phyloP scores from a whole-genome alignment of 768 basidiomycete species.

The Leccinum longicurvipes region DNA sequence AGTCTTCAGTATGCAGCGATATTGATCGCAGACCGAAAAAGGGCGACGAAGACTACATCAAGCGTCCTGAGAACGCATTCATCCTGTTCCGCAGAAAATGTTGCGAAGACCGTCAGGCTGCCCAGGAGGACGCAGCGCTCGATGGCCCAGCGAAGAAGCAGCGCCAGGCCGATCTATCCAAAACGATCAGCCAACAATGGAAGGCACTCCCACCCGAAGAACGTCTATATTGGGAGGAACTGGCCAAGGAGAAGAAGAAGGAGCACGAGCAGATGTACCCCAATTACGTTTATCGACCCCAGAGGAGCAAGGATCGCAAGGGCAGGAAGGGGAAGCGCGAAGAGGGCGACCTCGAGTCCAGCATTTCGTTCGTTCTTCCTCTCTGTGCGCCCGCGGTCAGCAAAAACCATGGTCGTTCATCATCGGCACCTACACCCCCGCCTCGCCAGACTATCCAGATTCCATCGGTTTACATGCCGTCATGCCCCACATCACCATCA shows the following conservation, averaged over 20 bases:
- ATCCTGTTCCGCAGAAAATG: slow-evolving; percentile 80
- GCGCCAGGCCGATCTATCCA: slow-evolving; percentile 75
- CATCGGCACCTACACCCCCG: slow-evolving; percentile 61
- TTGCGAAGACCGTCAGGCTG: slow-evolving; percentile 66
- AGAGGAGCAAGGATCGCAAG: slow-evolving; percentile 49
- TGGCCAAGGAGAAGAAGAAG: slow-evolving; percentile 76
- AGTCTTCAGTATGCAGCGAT: slow-evolving; percentile 44
- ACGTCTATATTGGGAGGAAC: slow-evolving; percentile 68
- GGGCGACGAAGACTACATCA: slow-evolving; percentile 82
- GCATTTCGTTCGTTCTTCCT: slow-evolving; percentile 47
- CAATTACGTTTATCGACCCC: slow-evolving; percentile 76
- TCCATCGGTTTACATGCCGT: slow-evolving; percentile 60
- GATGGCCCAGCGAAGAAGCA: slow-evolving; percentile 60
- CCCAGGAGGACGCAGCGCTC: slow-evolving; percentile 43
- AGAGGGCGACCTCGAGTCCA: slow-evolving; percentile 46
- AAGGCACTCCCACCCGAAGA: slow-evolving; percentile 64
- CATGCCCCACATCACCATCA: slow-evolving; percentile 63
- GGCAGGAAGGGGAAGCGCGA: slow-evolving; percentile 40
- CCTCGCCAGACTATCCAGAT: slow-evolving; percentile 69
- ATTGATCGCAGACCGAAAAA: slow-evolving; percentile 51
- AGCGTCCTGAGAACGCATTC: slow-evolving; percentile 82
- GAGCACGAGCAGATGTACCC: slow-evolving; percentile 75
- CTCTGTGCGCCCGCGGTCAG: slow-evolving; percentile 37
- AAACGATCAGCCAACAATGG: slow-evolving; percentile 82
- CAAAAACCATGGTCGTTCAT: slow-evolving; percentile 45